These are phyloP conservation scores for Penicillium sp. DNA, from an alignment of 2,329 filamentous ascomycete species.

Conservation along the genomic window DNA sequence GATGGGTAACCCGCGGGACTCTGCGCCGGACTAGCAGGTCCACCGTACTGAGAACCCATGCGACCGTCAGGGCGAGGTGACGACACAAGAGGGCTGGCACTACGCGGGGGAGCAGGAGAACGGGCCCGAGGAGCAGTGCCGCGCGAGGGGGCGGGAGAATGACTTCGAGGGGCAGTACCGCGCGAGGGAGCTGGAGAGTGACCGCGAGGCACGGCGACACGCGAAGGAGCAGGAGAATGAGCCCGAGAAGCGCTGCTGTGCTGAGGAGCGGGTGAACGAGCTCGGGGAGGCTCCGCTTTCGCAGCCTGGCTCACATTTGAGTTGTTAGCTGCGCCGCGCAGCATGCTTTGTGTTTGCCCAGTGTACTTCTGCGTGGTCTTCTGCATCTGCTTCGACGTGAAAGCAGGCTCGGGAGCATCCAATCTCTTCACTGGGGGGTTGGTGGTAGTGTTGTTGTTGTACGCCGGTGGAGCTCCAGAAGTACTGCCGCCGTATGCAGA, in stretches of 20 bases:
- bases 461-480: slow-evolving; percentile 66
- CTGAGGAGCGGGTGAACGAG: slow-evolving; percentile 42
- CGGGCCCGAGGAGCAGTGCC: slow-evolving; percentile 27
- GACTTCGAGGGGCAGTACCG: slow-evolving; percentile 27
- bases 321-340: slow-evolving; percentile 42
- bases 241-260: slow-evolving; percentile 38
- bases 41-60: slow-evolving; percentile 36
- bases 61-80: slow-evolving; percentile 28
- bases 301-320: slow-evolving; percentile 50
- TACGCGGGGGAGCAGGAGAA: slow-evolving; percentile 47
- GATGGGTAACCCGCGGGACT: slow-evolving; percentile 42
- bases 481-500: slow-evolving; percentile 29
- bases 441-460: slow-evolving; percentile 48
- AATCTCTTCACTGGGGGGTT: slow-evolving; percentile 64
- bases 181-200: slow-evolving; percentile 44
- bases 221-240: slow-evolving; percentile 39
- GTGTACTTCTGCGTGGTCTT: slow-evolving; percentile 86
- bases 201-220: slow-evolving; percentile 36
- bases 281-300: slow-evolving; percentile 32
- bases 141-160: slow-evolving; percentile 18
- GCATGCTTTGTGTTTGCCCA: slow-evolving; percentile 75
- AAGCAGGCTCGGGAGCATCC: slow-evolving; percentile 83
- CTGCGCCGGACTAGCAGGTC: slow-evolving; percentile 33
- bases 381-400: slow-evolving; percentile 92
- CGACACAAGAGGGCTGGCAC: slow-evolving; percentile 27